Evolutionary conservation across 805 yeast genomes (phyloP).

Genomic region (Lipomyces yamanashiensis): DNA sequence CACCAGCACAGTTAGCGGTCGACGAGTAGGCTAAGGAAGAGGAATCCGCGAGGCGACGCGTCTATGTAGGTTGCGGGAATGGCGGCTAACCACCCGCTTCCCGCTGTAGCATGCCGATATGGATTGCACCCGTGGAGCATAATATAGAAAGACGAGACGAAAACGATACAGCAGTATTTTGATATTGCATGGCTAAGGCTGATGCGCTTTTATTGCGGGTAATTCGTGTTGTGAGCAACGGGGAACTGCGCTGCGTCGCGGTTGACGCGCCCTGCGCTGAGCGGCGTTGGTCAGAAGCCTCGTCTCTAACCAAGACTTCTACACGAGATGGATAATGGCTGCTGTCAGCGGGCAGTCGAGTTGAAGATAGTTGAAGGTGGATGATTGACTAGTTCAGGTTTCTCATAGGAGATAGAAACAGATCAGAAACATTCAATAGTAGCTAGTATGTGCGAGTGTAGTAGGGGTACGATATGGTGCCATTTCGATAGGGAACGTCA

Average conservation of each 20-base stretch:
- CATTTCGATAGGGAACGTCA: too few species aligned
- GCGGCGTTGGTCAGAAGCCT: conserved; percentile 3
- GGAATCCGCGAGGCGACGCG: too few species aligned
- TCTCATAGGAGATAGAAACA: too few species aligned
- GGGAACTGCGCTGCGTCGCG: neutral
- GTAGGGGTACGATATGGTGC: too few species aligned
- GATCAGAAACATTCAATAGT: too few species aligned
- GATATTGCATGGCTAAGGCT: neutral
- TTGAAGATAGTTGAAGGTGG: too few species aligned
- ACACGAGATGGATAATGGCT: neutral
- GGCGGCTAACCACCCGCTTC: neutral
- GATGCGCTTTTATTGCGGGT: neutral
- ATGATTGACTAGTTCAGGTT: too few species aligned
- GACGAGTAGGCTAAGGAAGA: too few species aligned
- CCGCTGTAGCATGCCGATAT: neutral
- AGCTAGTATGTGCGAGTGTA: too few species aligned
- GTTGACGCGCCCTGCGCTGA: conserved; percentile 6
- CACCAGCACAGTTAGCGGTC: too few species aligned
- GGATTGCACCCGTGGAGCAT: neutral
- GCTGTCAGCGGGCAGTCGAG: too few species aligned
- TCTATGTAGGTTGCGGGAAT: too few species aligned
- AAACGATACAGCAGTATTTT: neutral
- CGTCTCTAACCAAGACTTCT: neutral
- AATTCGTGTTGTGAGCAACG: neutral
- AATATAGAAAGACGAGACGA: neutral